A percentile compares a stretch with the other conserved stretches of the same genome.
phyloP scores from a whole-genome alignment of 225 moss, liverwort and hornwort genomes.

The Polytrichum commune region DNA sequence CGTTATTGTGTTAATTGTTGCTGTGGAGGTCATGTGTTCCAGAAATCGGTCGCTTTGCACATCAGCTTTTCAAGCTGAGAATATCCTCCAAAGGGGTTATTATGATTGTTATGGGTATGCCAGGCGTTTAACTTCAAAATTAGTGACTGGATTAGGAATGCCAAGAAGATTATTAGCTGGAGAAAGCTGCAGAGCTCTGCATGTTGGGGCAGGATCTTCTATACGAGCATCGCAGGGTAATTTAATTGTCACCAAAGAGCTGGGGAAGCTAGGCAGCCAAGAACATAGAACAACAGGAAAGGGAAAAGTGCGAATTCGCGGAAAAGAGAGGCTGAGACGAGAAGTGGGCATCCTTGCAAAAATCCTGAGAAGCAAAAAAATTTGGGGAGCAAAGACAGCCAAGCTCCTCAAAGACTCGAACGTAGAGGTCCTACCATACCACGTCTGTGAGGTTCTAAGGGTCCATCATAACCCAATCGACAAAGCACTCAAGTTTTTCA shows the following conservation, averaged over 20 bases:
- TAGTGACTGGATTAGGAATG: not conserved
- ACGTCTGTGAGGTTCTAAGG: conserved; percentile 46
- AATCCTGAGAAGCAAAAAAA: conserved; percentile 36
- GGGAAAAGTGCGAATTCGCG: conserved; percentile 22
- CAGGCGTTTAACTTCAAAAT: not conserved
- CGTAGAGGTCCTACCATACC: conserved; percentile 33
- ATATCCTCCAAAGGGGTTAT: not conserved
- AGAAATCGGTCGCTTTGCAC: not conserved
- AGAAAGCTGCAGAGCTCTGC: conserved; percentile 7
- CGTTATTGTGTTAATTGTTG: no score
- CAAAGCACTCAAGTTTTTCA: conserved; percentile 68
- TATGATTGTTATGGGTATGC: not conserved
- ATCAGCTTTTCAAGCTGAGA: not conserved
- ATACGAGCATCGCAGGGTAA: not conserved
- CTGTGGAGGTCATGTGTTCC: not conserved
- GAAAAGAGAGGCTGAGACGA: conserved; percentile 33
- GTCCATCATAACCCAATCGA: conserved; percentile 29
- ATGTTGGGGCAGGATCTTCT: conserved; percentile 1
- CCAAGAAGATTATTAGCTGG: not conserved
- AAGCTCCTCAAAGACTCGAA: conserved; percentile 48
- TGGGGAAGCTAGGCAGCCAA: not conserved
- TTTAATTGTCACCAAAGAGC: not conserved
- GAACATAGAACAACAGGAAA: not conserved
- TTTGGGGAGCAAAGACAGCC: conserved; percentile 45
- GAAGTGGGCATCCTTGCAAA: conserved; percentile 32